Conservation (phyloP, 441 rosid species). For the Jatropha multifida region DNA sequence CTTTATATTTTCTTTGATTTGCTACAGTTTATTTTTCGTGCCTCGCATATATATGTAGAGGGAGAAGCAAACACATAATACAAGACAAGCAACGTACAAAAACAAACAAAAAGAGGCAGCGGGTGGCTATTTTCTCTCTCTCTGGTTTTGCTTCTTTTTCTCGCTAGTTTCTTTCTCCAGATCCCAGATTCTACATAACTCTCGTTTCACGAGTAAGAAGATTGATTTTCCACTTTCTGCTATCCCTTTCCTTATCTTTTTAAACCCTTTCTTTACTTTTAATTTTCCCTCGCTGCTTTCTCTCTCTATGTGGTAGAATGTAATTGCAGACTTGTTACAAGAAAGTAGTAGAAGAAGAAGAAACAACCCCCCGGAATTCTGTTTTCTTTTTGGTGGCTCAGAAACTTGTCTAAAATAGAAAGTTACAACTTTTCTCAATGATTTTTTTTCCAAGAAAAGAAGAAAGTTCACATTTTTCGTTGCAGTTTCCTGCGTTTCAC, state of each 20-base stretch:
- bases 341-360: neutral
- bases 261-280: neutral
- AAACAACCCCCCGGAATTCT: too few species aligned
- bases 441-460: neutral
- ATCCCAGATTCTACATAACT: neutral
- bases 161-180: neutral
- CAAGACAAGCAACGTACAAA: neutral
- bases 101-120: neutral
- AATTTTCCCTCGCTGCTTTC: neutral
- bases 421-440: neutral
- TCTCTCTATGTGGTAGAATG: neutral
- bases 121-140: neutral
- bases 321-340: too few species aligned
- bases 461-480: neutral
- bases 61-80: neutral
- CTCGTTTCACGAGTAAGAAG: neutral
- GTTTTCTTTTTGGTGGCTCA: conserved; percentile 14
- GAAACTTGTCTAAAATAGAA: conserved; percentile 11
- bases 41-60: too few species aligned
- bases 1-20: too few species aligned
- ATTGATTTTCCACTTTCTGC: neutral
- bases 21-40: too few species aligned
- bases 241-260: neutral
- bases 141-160: neutral
- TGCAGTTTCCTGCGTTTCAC: neutral